Evolutionary conservation across 495 filamentous ascomycete species (phyloP), one percentile per base, ranked within the genome.

Genomic region (Aspergillus homomorphus): DNA sequence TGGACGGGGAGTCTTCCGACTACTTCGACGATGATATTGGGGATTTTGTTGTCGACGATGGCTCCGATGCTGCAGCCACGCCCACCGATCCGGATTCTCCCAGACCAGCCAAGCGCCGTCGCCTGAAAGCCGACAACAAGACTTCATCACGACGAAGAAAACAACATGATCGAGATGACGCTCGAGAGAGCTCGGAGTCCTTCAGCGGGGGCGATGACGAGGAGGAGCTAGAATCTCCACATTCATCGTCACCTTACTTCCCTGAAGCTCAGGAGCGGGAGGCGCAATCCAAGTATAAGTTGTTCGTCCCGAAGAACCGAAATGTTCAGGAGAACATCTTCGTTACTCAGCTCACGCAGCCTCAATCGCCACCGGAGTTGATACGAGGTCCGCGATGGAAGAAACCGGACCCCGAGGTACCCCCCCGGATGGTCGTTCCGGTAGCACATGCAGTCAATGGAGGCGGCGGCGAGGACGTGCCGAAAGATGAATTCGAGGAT

Each of bases 341-440:
- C 48, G 77, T 80, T 23, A 82, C 80, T 0, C 80, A 83, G 63
- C 69, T 80, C 52, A 80, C 80, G 1, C 76, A 77, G 54, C 73
- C 79, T 12, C 65, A 71, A 42, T 79, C 80, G 1, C 81, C 78
- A 54, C 80, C 80, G 0, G 80, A 81, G 60, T 61, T 74, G 56
- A 78, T 83, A 42, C 77, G 79, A n/a, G 74, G 74, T 6, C 77
- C 78, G n/a, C 69, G 77, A 33, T 82, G 80, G 80, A 76, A 75
- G 54, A 82, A 82, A 51, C 73, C 78, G 16, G 62, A 63, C 22
- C 63, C 68, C 2, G 52, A 59, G 16, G 65, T 57, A 42, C 43
- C 28, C n/a, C 16, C 26, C 1, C 33, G n/a, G 1, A 43, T 38
- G 14, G 7, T 14, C 30, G 48, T 44, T 16, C 21, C 60, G 16